Percentiles rank a stretch among this genome's conserved stretches.
phyloP scores from a whole-genome alignment of 805 yeast species.

The Kluyveromyces siamensis region DNA sequence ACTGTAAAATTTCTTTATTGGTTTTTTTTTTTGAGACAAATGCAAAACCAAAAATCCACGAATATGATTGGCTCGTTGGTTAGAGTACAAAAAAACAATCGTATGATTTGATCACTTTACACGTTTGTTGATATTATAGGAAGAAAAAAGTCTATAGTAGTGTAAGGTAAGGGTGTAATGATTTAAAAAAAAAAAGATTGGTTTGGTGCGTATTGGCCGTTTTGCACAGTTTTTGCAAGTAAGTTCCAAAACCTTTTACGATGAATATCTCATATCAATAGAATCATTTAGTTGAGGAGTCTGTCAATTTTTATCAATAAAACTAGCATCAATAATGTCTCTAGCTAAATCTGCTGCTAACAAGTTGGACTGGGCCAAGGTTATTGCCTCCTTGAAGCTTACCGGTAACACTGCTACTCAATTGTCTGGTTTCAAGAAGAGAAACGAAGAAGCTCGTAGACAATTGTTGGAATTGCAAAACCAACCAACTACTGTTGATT shows the following conservation, averaged over 20 bases:
- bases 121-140: no score
- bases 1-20: no score
- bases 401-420: constrained; percentile 88
- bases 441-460: constrained; percentile 96
- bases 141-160: not conserved
- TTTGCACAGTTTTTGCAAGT: not conserved
- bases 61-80: no score
- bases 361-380: constrained; percentile 92
- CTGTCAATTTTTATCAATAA: not conserved
- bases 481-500: constrained; percentile 75
- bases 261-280: not conserved
- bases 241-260: not conserved
- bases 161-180: not conserved
- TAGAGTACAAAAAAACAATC: no score
- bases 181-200: no score
- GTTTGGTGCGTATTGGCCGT: not conserved
- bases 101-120: no score
- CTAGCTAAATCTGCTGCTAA: constrained; percentile 51
- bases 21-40: no score
- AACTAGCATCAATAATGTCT: constrained; percentile 17
- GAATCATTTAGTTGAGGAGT: not conserved
- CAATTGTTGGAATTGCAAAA: constrained; percentile 58
- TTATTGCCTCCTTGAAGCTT: constrained; percentile 79
- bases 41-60: no score
- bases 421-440: constrained; percentile 89